Evolutionary conservation across 2,329 filamentous ascomycete species (phyloP).

Genomic region (Phialophora macrospora): DNA sequence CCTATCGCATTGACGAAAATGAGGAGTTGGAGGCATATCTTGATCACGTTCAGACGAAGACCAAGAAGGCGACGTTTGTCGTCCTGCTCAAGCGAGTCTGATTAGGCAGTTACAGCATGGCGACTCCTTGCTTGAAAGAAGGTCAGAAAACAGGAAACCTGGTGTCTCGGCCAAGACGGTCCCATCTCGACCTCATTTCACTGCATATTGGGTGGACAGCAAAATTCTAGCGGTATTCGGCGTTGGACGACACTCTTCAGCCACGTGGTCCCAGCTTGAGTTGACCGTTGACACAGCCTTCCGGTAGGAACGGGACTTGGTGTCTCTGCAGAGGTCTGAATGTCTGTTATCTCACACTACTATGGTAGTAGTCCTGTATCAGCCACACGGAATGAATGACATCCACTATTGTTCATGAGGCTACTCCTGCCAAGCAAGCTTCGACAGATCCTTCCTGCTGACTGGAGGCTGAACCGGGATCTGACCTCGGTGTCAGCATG

Average conservation of each 20-base stretch:
- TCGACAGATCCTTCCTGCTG: neutral
- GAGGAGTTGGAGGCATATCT: constrained; percentile 75
- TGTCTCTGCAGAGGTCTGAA: neutral
- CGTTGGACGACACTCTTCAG: neutral
- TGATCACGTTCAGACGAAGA: constrained; percentile 63
- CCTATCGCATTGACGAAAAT: constrained; percentile 70
- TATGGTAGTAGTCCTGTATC: neutral
- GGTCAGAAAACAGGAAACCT: neutral
- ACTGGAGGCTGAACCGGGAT: neutral
- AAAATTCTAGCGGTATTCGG: neutral
- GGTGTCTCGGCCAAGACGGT: no score
- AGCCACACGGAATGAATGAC: neutral
- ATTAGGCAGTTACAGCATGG: neutral
- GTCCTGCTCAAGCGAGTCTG: constrained; percentile 45
- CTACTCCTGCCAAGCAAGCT: neutral
- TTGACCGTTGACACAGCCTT: neutral
- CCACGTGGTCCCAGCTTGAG: neutral
- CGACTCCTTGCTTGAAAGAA: neutral
- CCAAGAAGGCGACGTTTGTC: constrained; percentile 59
- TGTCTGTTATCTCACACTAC: neutral
- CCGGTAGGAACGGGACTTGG: neutral
- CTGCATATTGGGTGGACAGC: neutral
- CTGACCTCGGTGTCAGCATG: no score
- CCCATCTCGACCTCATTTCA: neutral
- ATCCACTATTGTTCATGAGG: neutral